phyloP scores from a whole-genome alignment of 495 filamentous ascomycete species.

The Haplographium delicatum region DNA sequence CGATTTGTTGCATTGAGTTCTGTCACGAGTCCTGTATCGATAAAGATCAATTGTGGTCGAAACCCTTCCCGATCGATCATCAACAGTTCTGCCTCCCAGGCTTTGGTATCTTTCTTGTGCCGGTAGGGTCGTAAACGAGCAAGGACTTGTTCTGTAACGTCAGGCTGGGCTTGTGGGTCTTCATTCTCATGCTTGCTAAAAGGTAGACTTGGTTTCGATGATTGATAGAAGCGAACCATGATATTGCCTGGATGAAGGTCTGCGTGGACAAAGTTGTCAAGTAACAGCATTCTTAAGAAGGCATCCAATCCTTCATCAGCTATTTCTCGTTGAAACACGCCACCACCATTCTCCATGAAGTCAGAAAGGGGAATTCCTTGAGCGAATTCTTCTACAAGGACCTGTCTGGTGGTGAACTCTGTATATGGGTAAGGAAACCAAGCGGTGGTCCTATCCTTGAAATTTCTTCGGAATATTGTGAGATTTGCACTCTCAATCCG shows the following conservation, averaged over 20 bases:
- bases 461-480: conserved; percentile 82
- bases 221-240: conserved; percentile 98
- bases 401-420: conserved; percentile 84
- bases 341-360: conserved; percentile 87
- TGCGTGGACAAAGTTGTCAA: conserved; percentile 99
- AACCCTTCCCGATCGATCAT: conserved; percentile 87
- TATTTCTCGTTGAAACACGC: conserved; percentile 89
- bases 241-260: conserved; percentile 98
- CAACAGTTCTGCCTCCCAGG: conserved; percentile 67
- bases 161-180: conserved; percentile 52
- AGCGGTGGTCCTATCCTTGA: conserved; percentile 81
- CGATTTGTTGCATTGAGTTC: conserved; percentile 85
- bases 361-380: conserved; percentile 86
- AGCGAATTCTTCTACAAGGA: conserved; percentile 94
- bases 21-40: conserved; percentile 94
- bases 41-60: conserved; percentile 92
- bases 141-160: conserved; percentile 85
- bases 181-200: conserved; percentile 41
- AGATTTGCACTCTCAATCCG: conserved; percentile 93
- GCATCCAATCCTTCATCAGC: conserved; percentile 94
- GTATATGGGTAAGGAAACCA: conserved; percentile 95
- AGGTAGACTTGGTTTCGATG: conserved; percentile 61
- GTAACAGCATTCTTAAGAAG: conserved; percentile 95
- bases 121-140: conserved; percentile 68
- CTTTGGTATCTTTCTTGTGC: conserved; percentile 45